Evolutionary conservation across 148 eudicot genomes (phyloP), one percentile per base, ranked within the genome.

Genomic region (Vaccinium darrowii): DNA sequence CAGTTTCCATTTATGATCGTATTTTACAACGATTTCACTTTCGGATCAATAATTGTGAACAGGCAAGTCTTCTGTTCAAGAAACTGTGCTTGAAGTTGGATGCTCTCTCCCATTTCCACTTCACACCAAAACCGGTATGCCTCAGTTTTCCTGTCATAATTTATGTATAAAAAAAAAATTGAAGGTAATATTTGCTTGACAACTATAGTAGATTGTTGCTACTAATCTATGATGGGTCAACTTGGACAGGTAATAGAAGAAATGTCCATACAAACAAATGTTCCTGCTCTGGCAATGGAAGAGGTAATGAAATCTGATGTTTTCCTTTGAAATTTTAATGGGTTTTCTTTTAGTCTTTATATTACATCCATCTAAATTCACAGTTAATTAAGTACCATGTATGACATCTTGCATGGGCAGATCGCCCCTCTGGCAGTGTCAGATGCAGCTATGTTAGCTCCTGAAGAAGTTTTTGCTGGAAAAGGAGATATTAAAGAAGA

Each of bases 361-460:
- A 49, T 27, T 13, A 69, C 25, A 63, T 50, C 23, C 50, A 53
- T 13, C 76, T 79, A 21, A 10, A 73, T 11, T 36, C 27, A 21
- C 57, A 65, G 27, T 27, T 27, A 71, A 50, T 67, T 82, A 82
- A 62, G 23, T 72, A 43, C 49, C 16, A 7, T 76, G 60, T 27
- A 19, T 85, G 58, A 60, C 84, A 54, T 80, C 19, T 85, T 86
- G 87, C 82, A 14, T 85, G 86, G 82, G 81, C 90, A 97, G 99
- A 85, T 97, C 84, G 98, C 96, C 53, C 96, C 98, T 71, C 58
- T 97, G 84, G 99, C 98, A 39, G 96, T 91, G 56, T 97, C 99
- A 21, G 99, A 97, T 88, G 98, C 95, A 19, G 98, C 98, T 89
- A 95, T 97, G 98, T 93, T 97, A 84, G 99, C 98, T 56, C 99